These are phyloP conservation scores for Musa schizocarpa DNA, from an alignment of 176 grass and related monocot species.

Conservation along the genomic window DNA sequence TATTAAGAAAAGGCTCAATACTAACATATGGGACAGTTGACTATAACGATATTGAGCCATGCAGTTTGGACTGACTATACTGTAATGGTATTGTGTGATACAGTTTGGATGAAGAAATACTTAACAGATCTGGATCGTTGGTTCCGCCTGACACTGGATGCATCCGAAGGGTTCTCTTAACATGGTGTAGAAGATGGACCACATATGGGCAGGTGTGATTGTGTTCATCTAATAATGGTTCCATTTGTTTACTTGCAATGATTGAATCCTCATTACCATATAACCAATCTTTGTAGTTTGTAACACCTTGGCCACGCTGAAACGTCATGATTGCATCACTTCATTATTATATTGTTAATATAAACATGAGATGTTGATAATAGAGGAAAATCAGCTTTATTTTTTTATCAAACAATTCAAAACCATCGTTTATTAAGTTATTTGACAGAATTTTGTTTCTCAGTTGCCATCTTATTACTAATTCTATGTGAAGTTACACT, in stretches of 20 bases:
- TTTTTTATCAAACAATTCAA: neutral
- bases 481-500: neutral
- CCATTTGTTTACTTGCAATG: neutral
- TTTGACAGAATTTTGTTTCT: neutral
- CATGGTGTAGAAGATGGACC: conserved; percentile 40
- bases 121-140: conserved; percentile 61
- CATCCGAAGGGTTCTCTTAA: conserved; percentile 46
- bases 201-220: conserved; percentile 23
- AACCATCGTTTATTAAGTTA: no score
- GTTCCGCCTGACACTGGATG: conserved; percentile 57
- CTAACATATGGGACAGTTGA: no score
- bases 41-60: no score
- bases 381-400: neutral
- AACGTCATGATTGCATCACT: neutral
- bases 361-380: neutral
- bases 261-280: neutral
- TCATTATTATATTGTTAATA: neutral
- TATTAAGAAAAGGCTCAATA: neutral
- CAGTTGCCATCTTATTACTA: neutral
- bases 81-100: neutral
- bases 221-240: neutral
- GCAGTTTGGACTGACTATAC: no score
- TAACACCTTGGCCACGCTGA: neutral
- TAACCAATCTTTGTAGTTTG: neutral
- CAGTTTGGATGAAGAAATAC: conserved; percentile 84